Evolutionary conservation across 352 stramenopile species (phyloP).

Genomic region (Albugo candida): DNA sequence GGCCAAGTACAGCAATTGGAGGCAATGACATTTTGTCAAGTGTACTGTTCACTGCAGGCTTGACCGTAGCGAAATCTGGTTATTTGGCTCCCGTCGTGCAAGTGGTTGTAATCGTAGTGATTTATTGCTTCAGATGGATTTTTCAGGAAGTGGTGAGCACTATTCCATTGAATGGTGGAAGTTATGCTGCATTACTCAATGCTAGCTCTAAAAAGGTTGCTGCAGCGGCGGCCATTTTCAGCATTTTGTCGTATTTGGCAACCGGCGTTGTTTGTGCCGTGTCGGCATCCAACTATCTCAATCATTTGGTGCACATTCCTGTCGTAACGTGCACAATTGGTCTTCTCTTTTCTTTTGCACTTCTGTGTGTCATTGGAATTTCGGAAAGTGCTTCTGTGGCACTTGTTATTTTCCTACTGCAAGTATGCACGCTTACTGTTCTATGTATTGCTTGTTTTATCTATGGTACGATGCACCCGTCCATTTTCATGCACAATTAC

Average conservation of each 20-base stretch:
- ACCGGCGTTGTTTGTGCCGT: slow-evolving; percentile 39
- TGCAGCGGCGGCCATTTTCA: slow-evolving; percentile 46
- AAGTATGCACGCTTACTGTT: slow-evolving; percentile 34
- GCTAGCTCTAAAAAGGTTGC: slow-evolving; percentile 59
- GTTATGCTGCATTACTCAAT: slow-evolving; percentile 77
- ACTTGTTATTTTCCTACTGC: slow-evolving; percentile 51
- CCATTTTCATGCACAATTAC: slow-evolving; percentile 36
- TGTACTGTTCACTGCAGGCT: slow-evolving; percentile 38
- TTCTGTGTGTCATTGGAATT: slow-evolving; percentile 58
- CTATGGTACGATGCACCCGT: slow-evolving; percentile 29
- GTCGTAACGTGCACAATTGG: slow-evolving; percentile 17
- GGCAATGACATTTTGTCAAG: slow-evolving; percentile 78
- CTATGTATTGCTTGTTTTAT: slow-evolving; percentile 26
- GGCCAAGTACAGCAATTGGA: slow-evolving; percentile 62
- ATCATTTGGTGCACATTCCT: slow-evolving; percentile 32
- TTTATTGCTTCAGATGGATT: slow-evolving; percentile 34
- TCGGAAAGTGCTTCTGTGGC: slow-evolving; percentile 52
- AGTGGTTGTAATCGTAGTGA: slow-evolving; percentile 25
- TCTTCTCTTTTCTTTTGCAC: slow-evolving; percentile 48
- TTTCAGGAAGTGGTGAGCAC: slow-evolving; percentile 71
- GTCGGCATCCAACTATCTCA: slow-evolving; percentile 60
- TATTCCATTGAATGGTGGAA: slow-evolving; percentile 71
- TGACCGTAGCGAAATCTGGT: slow-evolving; percentile 24
- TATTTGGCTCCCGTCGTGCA: slow-evolving; percentile 56
- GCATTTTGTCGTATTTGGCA: slow-evolving; percentile 71